Base-by-base conservation (phyloP, 208 protist species). In the Trypanosoma vivax region DNA sequence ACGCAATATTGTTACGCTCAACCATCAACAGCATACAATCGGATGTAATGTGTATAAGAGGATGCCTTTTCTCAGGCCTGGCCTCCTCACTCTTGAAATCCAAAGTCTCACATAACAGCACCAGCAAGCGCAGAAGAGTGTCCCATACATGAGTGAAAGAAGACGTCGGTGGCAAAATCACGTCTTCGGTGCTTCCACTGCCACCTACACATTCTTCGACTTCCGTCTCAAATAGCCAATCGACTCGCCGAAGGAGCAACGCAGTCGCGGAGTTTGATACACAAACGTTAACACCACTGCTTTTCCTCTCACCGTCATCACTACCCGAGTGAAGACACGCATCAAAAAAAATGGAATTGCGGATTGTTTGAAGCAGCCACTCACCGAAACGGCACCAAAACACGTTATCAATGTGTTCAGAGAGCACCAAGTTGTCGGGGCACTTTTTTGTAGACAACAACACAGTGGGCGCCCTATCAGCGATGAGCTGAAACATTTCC, bases 21-120 rank as follows among this genome's bases (percentile, higher is more conserved):
- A 66, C 34, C 60, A 66, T 66, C 1, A 27, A n/a, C 2, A 47
- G 18, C 19, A 60, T 5, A 47, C 40, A 58, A 30, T 66, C 60
- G 7, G 33, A 10, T 24, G 34, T 16, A 41, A 59, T 59, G 0
- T 34, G 28, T 11, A 14, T 27, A 5, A 56, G 21, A 27, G 60
- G 30, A 30, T 56, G 40, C 33, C 3, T 0, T 13, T 19, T 46
- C 2, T 28, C 29, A 2, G 18, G 30, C 42, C 18, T 29, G 7
- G 14, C 14, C 10, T 37, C 10, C 33, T 25, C 14, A 2, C 19
- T 25, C 21, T 3, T 27, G n/a, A n/a, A n/a, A n/a, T n/a, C n/a
- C n/a, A n/a, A n/a, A n/a, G n/a, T n/a, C n/a, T n/a, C n/a, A n/a
- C n/a, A n/a, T n/a, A n/a, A n/a, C n/a, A n/a, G n/a, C n/a, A n/a